Evolutionary conservation across 257 asterid genomes (phyloP), one percentile per base, ranked within the genome.

Genomic region (Orobanche coerulescens): DNA sequence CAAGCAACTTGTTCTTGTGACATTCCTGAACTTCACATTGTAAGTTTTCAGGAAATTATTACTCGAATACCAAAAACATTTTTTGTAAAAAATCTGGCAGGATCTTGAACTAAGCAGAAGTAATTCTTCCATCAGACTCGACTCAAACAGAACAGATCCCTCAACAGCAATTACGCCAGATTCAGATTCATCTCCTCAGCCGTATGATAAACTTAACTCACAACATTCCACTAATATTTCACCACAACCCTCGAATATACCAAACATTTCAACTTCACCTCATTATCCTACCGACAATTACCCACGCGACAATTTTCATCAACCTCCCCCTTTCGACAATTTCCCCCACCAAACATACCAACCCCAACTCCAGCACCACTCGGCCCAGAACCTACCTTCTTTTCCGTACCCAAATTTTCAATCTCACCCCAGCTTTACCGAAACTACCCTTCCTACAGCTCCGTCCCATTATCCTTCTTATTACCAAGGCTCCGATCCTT

Each of bases 381-480:
- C 71, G 4, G 70, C 82, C 90, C 25, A 86, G 69, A 13, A 75
- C 68, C 63, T 77, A 69, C 64, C 61, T 82, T 71, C 67, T 75
- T 14, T 82, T 58, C 71, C 75, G 1, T 64, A 68, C 39, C 88
- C 84, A 46, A 75, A 84, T 66, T 84, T 77, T 78, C 82, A 79
- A 62, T 75, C 93, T 20, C 77, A 78, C 74, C 87, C 87, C 42
- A 77, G 82, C 72, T 80, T 80, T 76, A 24, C 79, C 0, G 90
- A 82, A 59, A 76, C 73, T 58, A 80, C 74, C 74, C 90, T 85
- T 52, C 84, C 93, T 56, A 42, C 87, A 1, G 80, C 69, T 28
- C 82, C 87, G 60, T 64, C 84, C 48, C 84, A 81, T 40, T 55
- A 70, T 57, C 79, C 94, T 48, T 71, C 90, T 31, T 75, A 76